Evolutionary conservation across 1,284 basidiomycete genomes (phyloP).

Genomic region (Ganoderma sinense): DNA sequence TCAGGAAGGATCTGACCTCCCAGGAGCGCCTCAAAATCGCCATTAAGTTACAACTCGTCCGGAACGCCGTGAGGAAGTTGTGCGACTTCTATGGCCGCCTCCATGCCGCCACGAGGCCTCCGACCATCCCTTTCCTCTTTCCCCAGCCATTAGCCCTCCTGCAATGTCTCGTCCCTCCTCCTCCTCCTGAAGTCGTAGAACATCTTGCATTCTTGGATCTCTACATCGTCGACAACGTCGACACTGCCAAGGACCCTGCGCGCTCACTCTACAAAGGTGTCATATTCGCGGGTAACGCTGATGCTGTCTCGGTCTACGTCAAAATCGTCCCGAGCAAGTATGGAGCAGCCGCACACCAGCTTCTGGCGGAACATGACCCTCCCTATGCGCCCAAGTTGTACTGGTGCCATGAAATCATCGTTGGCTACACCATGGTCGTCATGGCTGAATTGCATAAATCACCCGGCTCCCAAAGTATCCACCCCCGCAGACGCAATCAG

Average conservation of each 20-base stretch:
- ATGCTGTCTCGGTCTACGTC: neutral
- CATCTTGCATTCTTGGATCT: neutral
- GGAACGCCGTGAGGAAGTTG: neutral
- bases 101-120: neutral
- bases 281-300: fast-evolving
- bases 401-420: neutral
- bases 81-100: neutral
- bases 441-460: neutral
- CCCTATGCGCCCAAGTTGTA: neutral
- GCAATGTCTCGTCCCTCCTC: neutral
- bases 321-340: neutral
- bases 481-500: neutral
- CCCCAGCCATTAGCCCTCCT: neutral
- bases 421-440: neutral
- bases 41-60: neutral
- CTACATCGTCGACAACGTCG: neutral
- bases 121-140: neutral
- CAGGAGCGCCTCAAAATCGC: neutral
- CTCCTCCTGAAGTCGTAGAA: neutral
- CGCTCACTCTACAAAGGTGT: neutral
- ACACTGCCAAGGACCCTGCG: neutral
- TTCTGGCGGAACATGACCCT: neutral
- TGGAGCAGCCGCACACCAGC: neutral
- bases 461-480: fast-evolving
- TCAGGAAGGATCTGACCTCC: neutral